Percentiles rank a stretch among this genome's conserved stretches.
These are phyloP conservation scores for Starmerella stigmatis DNA, from an alignment of 805 yeast genomes.

Conservation along the genomic window DNA sequence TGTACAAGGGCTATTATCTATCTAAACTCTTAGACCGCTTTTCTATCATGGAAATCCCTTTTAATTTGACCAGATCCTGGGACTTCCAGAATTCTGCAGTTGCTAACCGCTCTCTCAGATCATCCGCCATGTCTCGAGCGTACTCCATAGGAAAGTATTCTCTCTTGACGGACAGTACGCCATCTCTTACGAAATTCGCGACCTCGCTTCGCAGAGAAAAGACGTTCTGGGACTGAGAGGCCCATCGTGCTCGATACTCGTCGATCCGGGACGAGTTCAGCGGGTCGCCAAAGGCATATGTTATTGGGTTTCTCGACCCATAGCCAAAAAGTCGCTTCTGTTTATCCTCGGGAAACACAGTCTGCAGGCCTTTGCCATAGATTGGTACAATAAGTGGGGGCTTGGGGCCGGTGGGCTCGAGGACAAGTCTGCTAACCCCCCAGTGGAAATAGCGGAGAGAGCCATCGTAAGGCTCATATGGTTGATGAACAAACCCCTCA, in stretches of 20 bases:
- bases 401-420: slow-evolving; percentile 55
- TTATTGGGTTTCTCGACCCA: slow-evolving; percentile 56
- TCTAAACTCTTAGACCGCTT: slow-evolving; percentile 10
- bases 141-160: slow-evolving; percentile 2
- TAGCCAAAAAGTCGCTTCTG: slow-evolving; percentile 46
- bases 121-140: slow-evolving; percentile 2
- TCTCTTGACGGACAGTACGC: slow-evolving; percentile 35
- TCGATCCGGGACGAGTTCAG: slow-evolving; percentile 51
- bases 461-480: slow-evolving; percentile 60
- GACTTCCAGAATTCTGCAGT: slow-evolving; percentile 52
- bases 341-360: slow-evolving; percentile 66
- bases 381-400: slow-evolving; percentile 85
- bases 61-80: slow-evolving; percentile 13
- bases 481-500: slow-evolving; percentile 85
- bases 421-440: slow-evolving; percentile 78
- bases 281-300: slow-evolving; percentile 61
- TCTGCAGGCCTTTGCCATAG: slow-evolving; percentile 75
- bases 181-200: slow-evolving; percentile 56
- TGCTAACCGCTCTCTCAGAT: slow-evolving; percentile 1
- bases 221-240: slow-evolving; percentile 46
- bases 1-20: neutral
- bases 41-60: slow-evolving; percentile 14
- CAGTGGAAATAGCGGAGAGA: slow-evolving; percentile 93
- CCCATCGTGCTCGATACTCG: slow-evolving; percentile 61
- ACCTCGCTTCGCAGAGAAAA: slow-evolving; percentile 50